These are phyloP conservation scores for Mycena vitilis DNA, from an alignment of 768 basidiomycete genomes.

Conservation along the genomic window DNA sequence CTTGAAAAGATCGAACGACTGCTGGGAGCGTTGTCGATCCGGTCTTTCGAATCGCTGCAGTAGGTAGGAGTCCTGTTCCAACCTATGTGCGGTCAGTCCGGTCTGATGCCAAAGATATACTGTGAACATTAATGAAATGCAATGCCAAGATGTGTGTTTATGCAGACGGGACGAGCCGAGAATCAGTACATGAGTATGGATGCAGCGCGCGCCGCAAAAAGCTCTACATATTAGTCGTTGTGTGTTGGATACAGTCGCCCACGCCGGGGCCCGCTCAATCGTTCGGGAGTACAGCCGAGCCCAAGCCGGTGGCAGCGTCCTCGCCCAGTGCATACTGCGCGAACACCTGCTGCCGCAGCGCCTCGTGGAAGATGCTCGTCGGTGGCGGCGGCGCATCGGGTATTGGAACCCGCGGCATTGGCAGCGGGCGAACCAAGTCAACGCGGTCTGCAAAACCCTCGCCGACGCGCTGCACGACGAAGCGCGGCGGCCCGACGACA, in stretches of 20 bases:
- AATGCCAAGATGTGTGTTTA: not conserved
- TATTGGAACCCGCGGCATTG: slow-evolving; percentile 7
- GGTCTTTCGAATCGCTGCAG: not conserved
- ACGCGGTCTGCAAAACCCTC: not conserved
- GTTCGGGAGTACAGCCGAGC: not conserved
- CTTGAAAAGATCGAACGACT: slow-evolving; percentile 6
- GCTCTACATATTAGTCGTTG: not conserved
- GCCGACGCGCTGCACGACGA: slow-evolving; percentile 1
- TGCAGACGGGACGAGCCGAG: not conserved
- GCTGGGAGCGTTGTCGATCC: not conserved
- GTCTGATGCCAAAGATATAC: not conserved
- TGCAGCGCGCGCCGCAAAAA: not conserved
- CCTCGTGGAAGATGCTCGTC: slow-evolving; percentile 30
- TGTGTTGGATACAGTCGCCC: not conserved
- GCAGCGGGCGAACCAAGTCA: slow-evolving; percentile 23
- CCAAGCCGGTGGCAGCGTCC: slow-evolving; percentile 5
- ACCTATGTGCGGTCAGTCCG: not conserved
- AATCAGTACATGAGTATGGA: not conserved
- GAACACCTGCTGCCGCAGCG: slow-evolving; percentile 21
- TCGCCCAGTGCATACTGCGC: slow-evolving; percentile 27
- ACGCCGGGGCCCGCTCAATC: not conserved
- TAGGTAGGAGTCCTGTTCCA: not conserved
- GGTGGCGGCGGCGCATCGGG: slow-evolving; percentile 20
- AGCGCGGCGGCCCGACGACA: slow-evolving; percentile 1
- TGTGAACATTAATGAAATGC: not conserved